Base-by-base conservation (phyloP, 2,329 filamentous ascomycete species). In the Nannizzia gypsea region DNA sequence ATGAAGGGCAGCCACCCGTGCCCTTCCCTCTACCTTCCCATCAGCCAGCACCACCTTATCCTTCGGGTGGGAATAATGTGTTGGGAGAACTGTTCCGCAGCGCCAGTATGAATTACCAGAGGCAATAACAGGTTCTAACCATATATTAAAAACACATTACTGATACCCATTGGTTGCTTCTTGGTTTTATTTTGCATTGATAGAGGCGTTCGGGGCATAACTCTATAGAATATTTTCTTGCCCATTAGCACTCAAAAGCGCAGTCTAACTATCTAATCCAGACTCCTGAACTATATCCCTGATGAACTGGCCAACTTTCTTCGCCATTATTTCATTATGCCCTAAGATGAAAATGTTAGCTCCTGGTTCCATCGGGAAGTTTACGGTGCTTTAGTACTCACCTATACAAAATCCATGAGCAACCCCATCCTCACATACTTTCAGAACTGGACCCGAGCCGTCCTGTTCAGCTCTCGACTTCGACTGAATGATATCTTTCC, bases 381-480 rank as follows among this genome's bases (percentile, higher is more conserved):
- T 36, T 24, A 9, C 11, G 31, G 2, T 13, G 2, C 5, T 6
- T 22, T 38, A 24, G 38, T 31, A 75, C 76, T 74, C 64, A 78
- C 76, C 73, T 61, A 84, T 73, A 67, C 81, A 84, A 70, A 85
- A 85, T 0, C 78, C 81, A 75, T 85, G 83, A 55, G 78, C 78
- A 63, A 83, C 73, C 0, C 78, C 79, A 54, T 74, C 71, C 63
- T 80, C 75, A 66, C 82, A 81, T 63, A 85, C 73, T 59, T 80
- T 69, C 79, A 85, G 83, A 17, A 68, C 71, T 2, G 80, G 78
- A 34, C 77, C 76, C 34, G 68, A 64, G 59, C 2, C 66, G 66
- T 26, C 66, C 64, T 60, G 68, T 59, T 62, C 56, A 60, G 58
- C 38, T 61, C 20, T 63, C 11, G 58, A 58, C 4, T 76, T 77